Percentiles rank a stretch among this genome's conserved stretches.
Conservation (phyloP, 129 eudicot genomes). For the sunflower (Helianthus annuus) region DNA sequence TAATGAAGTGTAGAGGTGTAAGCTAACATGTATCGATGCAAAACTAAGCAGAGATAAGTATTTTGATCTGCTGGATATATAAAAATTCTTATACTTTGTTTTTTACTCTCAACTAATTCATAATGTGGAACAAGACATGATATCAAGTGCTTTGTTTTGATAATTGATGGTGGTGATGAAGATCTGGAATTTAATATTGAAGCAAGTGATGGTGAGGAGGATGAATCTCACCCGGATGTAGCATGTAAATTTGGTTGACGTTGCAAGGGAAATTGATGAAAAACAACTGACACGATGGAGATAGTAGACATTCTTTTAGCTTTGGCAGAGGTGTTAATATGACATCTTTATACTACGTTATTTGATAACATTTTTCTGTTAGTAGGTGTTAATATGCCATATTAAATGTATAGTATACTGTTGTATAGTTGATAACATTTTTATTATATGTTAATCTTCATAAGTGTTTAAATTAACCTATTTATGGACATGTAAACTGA, state of each 20-base stretch:
- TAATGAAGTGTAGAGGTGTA: slow-evolving; percentile 3
- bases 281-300: slow-evolving; percentile 76
- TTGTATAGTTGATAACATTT: too few species aligned
- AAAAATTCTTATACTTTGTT: neutral
- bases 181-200: slow-evolving; percentile 58
- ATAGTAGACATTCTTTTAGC: slow-evolving; percentile 84
- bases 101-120: neutral
- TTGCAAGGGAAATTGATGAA: slow-evolving; percentile 92
- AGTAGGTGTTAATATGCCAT: too few species aligned
- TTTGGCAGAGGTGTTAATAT: slow-evolving; percentile 56
- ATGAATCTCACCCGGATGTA: slow-evolving; percentile 91
- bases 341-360: too few species aligned
- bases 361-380: too few species aligned
- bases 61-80: neutral
- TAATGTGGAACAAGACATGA: neutral
- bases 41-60: neutral
- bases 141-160: neutral
- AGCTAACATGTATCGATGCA: neutral
- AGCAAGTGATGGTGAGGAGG: slow-evolving; percentile 80
- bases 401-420: too few species aligned
- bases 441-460: too few species aligned
- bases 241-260: slow-evolving; percentile 99
- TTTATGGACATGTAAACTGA: too few species aligned
- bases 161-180: slow-evolving; percentile 46
- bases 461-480: too few species aligned